Evolutionary conservation across 2,329 filamentous ascomycete genomes (phyloP).

Genomic region (Allantophomopsis cytisporea): DNA sequence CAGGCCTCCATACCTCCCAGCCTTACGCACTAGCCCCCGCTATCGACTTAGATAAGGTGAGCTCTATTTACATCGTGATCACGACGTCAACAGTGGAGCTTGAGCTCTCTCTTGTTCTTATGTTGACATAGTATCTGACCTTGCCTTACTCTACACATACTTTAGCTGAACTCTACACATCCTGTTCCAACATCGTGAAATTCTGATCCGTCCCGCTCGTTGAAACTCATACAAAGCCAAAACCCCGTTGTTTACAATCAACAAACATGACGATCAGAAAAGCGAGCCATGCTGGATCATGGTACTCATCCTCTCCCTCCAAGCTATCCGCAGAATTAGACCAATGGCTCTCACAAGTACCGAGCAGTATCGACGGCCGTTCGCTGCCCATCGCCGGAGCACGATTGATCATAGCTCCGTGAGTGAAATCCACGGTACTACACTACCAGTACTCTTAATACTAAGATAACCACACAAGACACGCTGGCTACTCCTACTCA

Average conservation of each 20-base stretch:
- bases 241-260: neutral
- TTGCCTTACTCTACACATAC: too few species aligned
- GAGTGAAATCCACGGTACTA: conserved; percentile 24
- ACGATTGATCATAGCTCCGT: conserved; percentile 87
- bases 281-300: conserved; percentile 72
- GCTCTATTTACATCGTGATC: too few species aligned
- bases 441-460: neutral
- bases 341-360: conserved; percentile 59
- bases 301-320: conserved; percentile 57
- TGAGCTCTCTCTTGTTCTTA: too few species aligned
- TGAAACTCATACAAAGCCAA: neutral
- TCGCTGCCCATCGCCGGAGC: conserved; percentile 58
- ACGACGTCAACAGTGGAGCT: too few species aligned
- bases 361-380: conserved; percentile 43
- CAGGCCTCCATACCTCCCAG: too few species aligned
- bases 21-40: too few species aligned
- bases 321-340: conserved; percentile 60
- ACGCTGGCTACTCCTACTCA: conserved; percentile 89
- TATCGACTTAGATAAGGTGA: too few species aligned
- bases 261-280: conserved; percentile 24
- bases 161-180: too few species aligned
- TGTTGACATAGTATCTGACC: too few species aligned
- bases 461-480: conserved; percentile 34
- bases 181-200: too few species aligned
- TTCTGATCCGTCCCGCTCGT: neutral